Evolutionary conservation across 257 asterid species (phyloP), one percentile per base, ranked within the genome.

Genomic region (Fraxinus americana): DNA sequence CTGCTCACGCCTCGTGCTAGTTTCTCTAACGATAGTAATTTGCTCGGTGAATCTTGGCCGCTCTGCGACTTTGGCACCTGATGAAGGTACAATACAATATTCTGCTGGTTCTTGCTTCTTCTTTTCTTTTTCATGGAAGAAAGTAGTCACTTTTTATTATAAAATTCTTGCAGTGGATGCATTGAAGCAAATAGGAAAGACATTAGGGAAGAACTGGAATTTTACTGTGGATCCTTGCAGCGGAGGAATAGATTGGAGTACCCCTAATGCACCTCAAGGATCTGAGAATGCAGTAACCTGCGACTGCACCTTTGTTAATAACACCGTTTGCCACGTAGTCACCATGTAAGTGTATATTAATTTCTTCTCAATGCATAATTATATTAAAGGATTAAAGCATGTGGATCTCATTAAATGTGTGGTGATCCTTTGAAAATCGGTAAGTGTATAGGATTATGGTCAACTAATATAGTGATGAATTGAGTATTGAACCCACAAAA

Each of bases 201-300:
- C 74, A 2, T 17, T 91, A 69, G 92, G 92, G 84, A 89, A 89
- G 74, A 76, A 1, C 69, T 89, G 96, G 96, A 54, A 87, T 79
- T 89, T 90, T 72, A 38, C 9, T 21, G 91, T 86, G 80, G 90
- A 90, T 85, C 96, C 93, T 38, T 91, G 96, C 70, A 81, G 80
- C 71, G 89, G 90, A 77, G 67, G 1, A 8, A 70, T 76, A 74
- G 85, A 87, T 72, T 88, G 92, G 92, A 73, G 1, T 1, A 76
- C 79, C 73, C 88, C 6, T 38, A 82, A 74, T 17, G 73, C 88
- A 54, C 45, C 8, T 4, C 63, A 52, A 41, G 91, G 87, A n/a
- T 1, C 0, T 52, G 87, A 80, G 59, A 90, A 85, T 77, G 80
- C 77, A 0, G 73, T 92, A 7, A 79, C 72, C 7, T 90, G 97